phyloP scores from a whole-genome alignment of 148 eudicot species.

The Camellia sinensis region DNA sequence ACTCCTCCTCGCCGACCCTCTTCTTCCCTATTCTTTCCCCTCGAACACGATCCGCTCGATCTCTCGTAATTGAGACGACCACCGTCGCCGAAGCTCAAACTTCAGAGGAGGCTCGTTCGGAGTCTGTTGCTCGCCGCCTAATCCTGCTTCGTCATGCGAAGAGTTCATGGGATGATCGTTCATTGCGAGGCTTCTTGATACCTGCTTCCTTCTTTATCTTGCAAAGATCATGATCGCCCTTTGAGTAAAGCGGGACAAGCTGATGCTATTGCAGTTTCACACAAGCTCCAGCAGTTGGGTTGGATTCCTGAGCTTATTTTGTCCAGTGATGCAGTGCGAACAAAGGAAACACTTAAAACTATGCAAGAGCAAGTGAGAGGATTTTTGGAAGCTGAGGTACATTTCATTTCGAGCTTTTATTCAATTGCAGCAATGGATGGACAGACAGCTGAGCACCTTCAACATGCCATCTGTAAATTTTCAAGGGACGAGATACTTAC shows the following conservation, averaged over 20 bases:
- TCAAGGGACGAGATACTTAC: conserved; percentile 70
- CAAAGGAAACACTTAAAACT: conserved; percentile 70
- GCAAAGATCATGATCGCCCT: conserved; percentile 88
- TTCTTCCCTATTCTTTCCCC: not conserved
- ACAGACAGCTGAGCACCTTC: conserved; percentile 93
- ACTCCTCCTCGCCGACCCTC: not conserved
- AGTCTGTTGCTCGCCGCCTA: conserved; percentile 51
- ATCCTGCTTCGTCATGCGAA: conserved; percentile 83
- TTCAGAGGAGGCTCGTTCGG: conserved; percentile 18
- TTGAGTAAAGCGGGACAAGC: conserved; percentile 74
- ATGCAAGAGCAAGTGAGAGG: conserved; percentile 71
- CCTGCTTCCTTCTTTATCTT: conserved; percentile 8
- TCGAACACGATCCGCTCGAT: conserved; percentile 17
- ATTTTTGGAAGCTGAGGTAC: conserved; percentile 70
- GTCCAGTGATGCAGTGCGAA: conserved; percentile 78
- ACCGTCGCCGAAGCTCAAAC: conserved; percentile 30
- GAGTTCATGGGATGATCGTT: conserved; percentile 54
- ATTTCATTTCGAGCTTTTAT: conserved; percentile 83
- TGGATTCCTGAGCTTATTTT: conserved; percentile 87
- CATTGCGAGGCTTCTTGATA: conserved; percentile 27
- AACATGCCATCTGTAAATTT: conserved; percentile 55
- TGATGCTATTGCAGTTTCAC: conserved; percentile 70
- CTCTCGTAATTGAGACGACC: conserved; percentile 32
- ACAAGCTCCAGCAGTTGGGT: conserved; percentile 65
- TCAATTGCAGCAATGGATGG: conserved; percentile 96